phyloP scores from a whole-genome alignment of 345 rosid species.

The Durio zibethinus region DNA sequence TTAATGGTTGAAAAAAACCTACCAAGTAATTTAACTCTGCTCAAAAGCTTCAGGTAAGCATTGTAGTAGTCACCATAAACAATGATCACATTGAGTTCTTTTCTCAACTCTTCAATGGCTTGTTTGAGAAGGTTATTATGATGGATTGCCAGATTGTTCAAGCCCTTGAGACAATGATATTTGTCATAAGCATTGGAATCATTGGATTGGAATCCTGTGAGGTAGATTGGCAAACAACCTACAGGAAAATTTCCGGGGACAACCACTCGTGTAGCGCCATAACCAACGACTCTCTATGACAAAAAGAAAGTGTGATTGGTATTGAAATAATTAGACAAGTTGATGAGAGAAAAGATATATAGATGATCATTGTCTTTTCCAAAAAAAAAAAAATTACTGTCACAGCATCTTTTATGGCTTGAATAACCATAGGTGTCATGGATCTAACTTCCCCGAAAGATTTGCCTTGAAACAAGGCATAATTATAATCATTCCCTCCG shows the following conservation, averaged over 20 bases:
- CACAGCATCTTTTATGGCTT: constrained; percentile 12
- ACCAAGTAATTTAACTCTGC: neutral
- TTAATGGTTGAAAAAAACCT: neutral
- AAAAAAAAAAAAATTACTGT: neutral
- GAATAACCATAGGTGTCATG: neutral
- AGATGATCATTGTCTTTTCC: neutral
- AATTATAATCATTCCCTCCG: constrained; percentile 4
- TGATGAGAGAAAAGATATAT: neutral
- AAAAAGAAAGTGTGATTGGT: neutral
- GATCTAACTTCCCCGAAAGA: neutral
- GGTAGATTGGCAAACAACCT: constrained; percentile 1
- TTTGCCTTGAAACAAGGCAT: neutral
- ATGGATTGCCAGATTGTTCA: neutral
- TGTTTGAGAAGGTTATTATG: neutral
- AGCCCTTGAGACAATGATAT: neutral
- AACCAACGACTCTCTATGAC: neutral
- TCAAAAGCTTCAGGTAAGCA: neutral
- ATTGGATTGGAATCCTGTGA: neutral
- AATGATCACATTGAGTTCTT: neutral
- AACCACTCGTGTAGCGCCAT: constrained; percentile 3
- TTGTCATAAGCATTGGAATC: neutral
- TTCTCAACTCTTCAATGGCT: neutral
- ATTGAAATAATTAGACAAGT: neutral
- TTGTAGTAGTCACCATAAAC: constrained; percentile 1
- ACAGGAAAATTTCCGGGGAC: neutral